phyloP scores from a whole-genome alignment of 306 rosid species.

The Astragalus membranaceus region DNA sequence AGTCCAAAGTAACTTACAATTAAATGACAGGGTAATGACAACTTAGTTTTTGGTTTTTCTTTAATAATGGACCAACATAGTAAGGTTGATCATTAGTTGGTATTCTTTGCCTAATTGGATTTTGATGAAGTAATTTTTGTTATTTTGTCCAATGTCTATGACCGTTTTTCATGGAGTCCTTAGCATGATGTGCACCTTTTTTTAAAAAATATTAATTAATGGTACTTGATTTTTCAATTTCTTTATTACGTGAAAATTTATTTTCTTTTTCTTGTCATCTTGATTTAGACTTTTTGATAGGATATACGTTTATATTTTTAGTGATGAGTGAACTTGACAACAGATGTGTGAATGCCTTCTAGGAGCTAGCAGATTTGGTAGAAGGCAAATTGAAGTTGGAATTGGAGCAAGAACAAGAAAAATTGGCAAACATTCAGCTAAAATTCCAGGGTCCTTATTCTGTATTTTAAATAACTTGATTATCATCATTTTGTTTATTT shows the following conservation, averaged over 20 bases:
- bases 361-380: constrained; percentile 80
- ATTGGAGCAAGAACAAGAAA: constrained; percentile 55
- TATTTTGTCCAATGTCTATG: neutral
- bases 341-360: constrained; percentile 99
- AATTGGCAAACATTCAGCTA: constrained; percentile 38
- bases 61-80: neutral
- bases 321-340: constrained; percentile 92
- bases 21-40: constrained; percentile 56
- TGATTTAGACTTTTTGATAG: neutral
- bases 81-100: constrained; percentile 9
- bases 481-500: neutral
- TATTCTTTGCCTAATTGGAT: neutral
- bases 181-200: neutral
- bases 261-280: neutral
- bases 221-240: neutral
- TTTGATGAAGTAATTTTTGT: neutral
- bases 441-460: constrained; percentile 50
- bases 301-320: constrained; percentile 35
- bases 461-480: constrained; percentile 12
- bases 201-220: neutral
- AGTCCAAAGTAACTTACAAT: constrained; percentile 41
- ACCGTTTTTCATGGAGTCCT: neutral
- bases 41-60: constrained; percentile 26
- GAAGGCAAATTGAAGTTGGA: constrained; percentile 61
- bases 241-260: neutral